Evolutionary conservation across 306 rosid species (phyloP).

Genomic region (Medicago ruthenica): DNA sequence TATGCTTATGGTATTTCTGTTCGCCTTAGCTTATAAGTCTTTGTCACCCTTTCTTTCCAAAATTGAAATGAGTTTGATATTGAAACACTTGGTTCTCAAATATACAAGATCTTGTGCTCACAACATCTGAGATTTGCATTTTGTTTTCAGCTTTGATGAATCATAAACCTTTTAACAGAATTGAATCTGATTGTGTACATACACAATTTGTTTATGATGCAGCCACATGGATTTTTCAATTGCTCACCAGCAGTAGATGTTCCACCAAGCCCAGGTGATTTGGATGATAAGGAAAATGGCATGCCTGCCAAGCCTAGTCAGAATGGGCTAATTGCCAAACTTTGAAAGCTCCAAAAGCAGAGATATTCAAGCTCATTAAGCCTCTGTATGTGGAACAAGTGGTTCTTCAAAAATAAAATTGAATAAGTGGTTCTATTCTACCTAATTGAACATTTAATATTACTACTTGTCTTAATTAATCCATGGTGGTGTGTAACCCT

Average conservation of each 20-base stretch:
- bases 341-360: constrained; percentile 39
- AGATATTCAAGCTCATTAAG: too few species aligned
- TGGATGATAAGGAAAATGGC: constrained; percentile 69
- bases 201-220: constrained; percentile 34
- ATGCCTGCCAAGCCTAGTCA: constrained; percentile 60
- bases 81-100: neutral
- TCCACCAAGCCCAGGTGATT: constrained; percentile 65
- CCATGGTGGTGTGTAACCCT: constrained; percentile 7
- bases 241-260: constrained; percentile 79
- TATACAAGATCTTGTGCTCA: neutral
- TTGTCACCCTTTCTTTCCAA: neutral
- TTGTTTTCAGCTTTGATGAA: too few species aligned
- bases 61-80: neutral
- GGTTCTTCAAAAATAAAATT: neutral
- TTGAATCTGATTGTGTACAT: neutral
- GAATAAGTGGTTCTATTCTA: neutral
- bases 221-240: constrained; percentile 89
- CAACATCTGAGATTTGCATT: neutral
- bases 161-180: too few species aligned
- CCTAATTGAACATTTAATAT: neutral
- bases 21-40: neutral
- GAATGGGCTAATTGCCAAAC: constrained; percentile 67
- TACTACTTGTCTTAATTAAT: constrained; percentile 10
- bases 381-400: too few species aligned
- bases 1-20: constrained; percentile 67